Evolutionary conservation across 2,329 filamentous ascomycete species (phyloP).

Genomic region (Fusarium sp.): DNA sequence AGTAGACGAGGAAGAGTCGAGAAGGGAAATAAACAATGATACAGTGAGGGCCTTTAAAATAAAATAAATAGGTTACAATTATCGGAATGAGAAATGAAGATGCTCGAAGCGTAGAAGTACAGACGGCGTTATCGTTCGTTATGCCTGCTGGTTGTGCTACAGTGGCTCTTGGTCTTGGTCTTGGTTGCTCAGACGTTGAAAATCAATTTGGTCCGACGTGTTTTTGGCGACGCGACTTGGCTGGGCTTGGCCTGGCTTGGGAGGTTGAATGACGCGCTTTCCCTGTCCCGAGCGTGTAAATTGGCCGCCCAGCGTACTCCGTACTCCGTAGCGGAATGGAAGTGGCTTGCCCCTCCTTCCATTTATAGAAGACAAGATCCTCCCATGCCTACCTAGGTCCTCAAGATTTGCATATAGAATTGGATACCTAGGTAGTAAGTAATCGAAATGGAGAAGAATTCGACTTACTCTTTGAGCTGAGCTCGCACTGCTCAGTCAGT

Average conservation of each 20-base stretch:
- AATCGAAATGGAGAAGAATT: background rate
- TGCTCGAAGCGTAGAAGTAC: background rate
- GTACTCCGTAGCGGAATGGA: background rate
- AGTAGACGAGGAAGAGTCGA: conserved; percentile 12
- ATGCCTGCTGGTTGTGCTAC: conserved; percentile 2
- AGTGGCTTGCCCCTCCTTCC: conserved; percentile 29
- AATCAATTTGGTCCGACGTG: conserved; percentile 41
- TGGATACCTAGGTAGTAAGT: background rate
- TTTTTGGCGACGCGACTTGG: conserved; percentile 46
- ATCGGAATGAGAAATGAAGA: background rate
- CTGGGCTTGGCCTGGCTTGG: background rate
- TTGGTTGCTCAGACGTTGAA: conserved; percentile 22
- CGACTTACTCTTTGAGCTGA: background rate
- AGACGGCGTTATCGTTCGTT: conserved; percentile 7
- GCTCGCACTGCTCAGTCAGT: background rate
- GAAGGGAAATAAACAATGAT: background rate
- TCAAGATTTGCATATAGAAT: background rate
- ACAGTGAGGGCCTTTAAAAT: background rate
- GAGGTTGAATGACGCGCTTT: conserved; percentile 38
- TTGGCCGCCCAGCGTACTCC: conserved; percentile 11
- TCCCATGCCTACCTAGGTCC: too few relatives aligned
- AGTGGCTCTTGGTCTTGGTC: background rate
- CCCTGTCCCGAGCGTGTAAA: conserved; percentile 14
- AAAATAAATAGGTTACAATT: background rate
- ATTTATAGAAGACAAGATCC: background rate